A percentile compares a stretch with the other conserved stretches of the same genome.
phyloP scores from a whole-genome alignment of 768 basidiomycete genomes.

The Astraeus odoratus region DNA sequence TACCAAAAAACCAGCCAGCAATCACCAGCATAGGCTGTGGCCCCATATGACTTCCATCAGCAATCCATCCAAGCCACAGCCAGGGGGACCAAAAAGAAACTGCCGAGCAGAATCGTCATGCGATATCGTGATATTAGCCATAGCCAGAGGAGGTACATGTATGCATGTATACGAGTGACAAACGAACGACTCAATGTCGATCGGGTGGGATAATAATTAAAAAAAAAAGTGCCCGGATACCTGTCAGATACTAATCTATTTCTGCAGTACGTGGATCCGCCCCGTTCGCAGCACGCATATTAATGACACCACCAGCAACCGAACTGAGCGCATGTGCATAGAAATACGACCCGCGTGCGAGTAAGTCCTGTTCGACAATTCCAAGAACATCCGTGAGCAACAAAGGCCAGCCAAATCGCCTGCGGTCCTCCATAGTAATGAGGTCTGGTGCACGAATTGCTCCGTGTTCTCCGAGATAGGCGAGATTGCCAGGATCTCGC shows the following conservation, averaged over 20 bases:
- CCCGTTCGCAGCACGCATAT: constrained; percentile 34
- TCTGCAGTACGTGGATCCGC: constrained; percentile 32
- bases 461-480: constrained; percentile 28
- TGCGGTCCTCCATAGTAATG: constrained; percentile 35
- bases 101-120: too few species aligned
- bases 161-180: too few species aligned
- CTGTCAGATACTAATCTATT: constrained; percentile 25
- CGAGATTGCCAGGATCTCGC: constrained; percentile 29
- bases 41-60: too few species aligned
- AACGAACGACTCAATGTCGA: too few species aligned
- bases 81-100: too few species aligned
- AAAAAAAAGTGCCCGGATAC: background rate
- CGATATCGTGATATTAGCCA: too few species aligned
- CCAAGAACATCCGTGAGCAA: constrained; percentile 37
- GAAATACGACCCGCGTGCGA: constrained; percentile 32
- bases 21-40: too few species aligned
- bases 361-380: constrained; percentile 37
- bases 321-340: constrained; percentile 39
- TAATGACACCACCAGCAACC: constrained; percentile 35
- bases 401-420: constrained; percentile 36
- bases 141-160: too few species aligned
- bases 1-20: too few species aligned
- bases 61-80: too few species aligned
- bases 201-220: too few species aligned
- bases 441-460: constrained; percentile 36